A percentile compares a stretch with the other conserved stretches of the same genome.
Conservation (phyloP, 768 basidiomycete genomes). For the Collybia mongolica region DNA sequence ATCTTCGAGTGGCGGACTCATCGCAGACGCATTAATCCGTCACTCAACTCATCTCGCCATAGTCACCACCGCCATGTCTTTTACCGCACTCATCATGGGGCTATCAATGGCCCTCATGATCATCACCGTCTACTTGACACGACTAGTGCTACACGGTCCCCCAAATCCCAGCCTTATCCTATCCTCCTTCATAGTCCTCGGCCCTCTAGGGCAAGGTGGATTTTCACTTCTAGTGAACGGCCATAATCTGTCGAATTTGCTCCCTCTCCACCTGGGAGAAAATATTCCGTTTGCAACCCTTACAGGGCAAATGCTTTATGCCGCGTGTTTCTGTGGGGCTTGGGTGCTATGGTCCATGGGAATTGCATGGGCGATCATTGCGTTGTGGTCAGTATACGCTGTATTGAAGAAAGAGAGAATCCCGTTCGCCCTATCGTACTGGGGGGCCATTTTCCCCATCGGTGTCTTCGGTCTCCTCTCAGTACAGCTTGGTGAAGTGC, state of each 20-base stretch:
- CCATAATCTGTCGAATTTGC: slow-evolving; percentile 30
- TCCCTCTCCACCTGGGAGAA: slow-evolving; percentile 25
- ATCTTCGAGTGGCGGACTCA: slow-evolving; percentile 51
- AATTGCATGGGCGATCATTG: slow-evolving; percentile 47
- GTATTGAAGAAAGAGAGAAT: slow-evolving; percentile 29
- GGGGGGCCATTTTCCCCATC: slow-evolving; percentile 59
- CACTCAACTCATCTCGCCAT: slow-evolving; percentile 37
- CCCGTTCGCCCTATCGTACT: slow-evolving; percentile 46
- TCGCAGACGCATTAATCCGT: slow-evolving; percentile 40
- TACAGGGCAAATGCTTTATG: slow-evolving; percentile 40
- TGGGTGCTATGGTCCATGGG: slow-evolving; percentile 57
- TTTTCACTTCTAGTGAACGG: slow-evolving; percentile 47
- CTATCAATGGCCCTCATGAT: slow-evolving; percentile 53
- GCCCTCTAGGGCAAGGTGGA: slow-evolving; percentile 59
- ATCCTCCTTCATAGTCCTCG: slow-evolving; percentile 54
- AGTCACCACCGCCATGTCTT: slow-evolving; percentile 45
- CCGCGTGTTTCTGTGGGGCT: slow-evolving; percentile 43
- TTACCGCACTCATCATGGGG: slow-evolving; percentile 29
- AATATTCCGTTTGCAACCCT: slow-evolving; percentile 27
- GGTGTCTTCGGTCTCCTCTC: slow-evolving; percentile 50
- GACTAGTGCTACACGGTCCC: slow-evolving; percentile 46
- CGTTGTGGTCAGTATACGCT: slow-evolving; percentile 36
- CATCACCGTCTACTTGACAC: slow-evolving; percentile 49
- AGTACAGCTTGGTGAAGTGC: slow-evolving; percentile 44
- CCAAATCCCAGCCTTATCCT: slow-evolving; percentile 37